Evolutionary conservation across 1,284 basidiomycete genomes (phyloP), one percentile per base, ranked within the genome.

Genomic region (Inonotus obliquus): DNA sequence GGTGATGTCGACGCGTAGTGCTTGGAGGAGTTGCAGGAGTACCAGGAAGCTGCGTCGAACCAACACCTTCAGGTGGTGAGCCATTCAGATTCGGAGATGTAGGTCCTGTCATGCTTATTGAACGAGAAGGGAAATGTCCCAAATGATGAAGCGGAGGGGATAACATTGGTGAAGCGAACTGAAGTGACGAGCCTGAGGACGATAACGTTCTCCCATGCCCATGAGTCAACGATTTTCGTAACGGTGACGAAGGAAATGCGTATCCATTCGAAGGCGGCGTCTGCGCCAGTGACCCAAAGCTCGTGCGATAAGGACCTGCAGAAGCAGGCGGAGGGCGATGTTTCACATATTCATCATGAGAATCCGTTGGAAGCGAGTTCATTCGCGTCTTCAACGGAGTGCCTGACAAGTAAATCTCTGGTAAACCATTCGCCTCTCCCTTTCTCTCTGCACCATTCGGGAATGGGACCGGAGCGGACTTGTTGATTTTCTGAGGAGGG

Each of bases 131-230:
- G 67, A 81, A 79, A 37, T 80, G 76, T n/a, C 74, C 69, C 5
- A 77, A 74, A 17, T 83, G 74, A 11, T 81, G 82, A 10, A 82
- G 83, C 10, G 80, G 79, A 6, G 75, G 72, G 2, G 75, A 74
- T n/a, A 70, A 53, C 44, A 73, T 59, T 7, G 72, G 71, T 0
- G 85, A 84, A 6, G 79, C 75, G 68, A 82, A 87, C 6, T 82
- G 78, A 48, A 51, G 9, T 79, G 54, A 32, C 21, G 60, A 44
- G 14, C 62, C 79, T 2, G 85, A 86, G 49, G 84, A 79, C 5
- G 84, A 84, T 13, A 79, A 76, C 2, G 79, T 81, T 10, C 80
- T 79, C 55, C 74, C 73, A 71, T 82, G 85, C 29, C 41, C 70
- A 67, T 68, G 71, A 57, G 70, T 73, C 63, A 86, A 80, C 0